Percentiles rank a stretch among this genome's conserved stretches.
phyloP scores from a whole-genome alignment of 768 basidiomycete genomes.

The Lentinula raphanica region DNA sequence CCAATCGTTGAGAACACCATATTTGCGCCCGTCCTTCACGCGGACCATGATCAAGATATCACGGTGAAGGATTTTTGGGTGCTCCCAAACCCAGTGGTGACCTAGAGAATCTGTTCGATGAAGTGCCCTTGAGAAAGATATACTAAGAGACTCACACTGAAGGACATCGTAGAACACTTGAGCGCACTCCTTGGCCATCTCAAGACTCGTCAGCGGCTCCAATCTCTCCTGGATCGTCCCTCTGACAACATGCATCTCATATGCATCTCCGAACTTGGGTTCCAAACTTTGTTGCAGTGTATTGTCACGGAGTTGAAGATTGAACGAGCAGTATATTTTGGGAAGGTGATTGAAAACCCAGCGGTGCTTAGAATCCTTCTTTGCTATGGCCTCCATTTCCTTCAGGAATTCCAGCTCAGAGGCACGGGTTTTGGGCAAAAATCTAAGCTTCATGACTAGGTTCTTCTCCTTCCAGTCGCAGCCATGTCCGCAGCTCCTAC shows the following conservation, averaged over 20 bases:
- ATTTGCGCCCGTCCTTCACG: not conserved
- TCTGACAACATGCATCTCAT: not conserved
- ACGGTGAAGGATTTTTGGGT: not conserved
- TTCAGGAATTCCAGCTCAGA: too few species aligned
- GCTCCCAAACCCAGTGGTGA: not conserved
- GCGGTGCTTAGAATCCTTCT: too few species aligned
- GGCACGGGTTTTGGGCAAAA: too few species aligned
- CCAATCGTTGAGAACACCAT: not conserved
- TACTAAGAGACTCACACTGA: not conserved
- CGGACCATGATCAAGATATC: conserved; percentile 2
- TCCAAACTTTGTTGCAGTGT: not conserved
- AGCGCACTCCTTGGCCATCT: not conserved
- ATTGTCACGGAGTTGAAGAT: not conserved
- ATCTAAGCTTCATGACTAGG: too few species aligned
- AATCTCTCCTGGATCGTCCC: not conserved
- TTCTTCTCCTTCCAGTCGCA: too few species aligned
- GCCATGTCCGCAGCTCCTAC: too few species aligned
- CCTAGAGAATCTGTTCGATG: not conserved
- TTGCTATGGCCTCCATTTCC: too few species aligned
- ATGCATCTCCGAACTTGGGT: not conserved
- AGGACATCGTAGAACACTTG: not conserved
- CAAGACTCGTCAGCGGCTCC: not conserved
- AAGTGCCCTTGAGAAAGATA: not conserved
- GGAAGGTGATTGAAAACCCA: conserved; percentile 1
- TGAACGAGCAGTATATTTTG: not conserved